These are phyloP conservation scores for Apiospora kogelbergensis DNA, from an alignment of 2,329 filamentous ascomycete genomes.

Conservation along the genomic window DNA sequence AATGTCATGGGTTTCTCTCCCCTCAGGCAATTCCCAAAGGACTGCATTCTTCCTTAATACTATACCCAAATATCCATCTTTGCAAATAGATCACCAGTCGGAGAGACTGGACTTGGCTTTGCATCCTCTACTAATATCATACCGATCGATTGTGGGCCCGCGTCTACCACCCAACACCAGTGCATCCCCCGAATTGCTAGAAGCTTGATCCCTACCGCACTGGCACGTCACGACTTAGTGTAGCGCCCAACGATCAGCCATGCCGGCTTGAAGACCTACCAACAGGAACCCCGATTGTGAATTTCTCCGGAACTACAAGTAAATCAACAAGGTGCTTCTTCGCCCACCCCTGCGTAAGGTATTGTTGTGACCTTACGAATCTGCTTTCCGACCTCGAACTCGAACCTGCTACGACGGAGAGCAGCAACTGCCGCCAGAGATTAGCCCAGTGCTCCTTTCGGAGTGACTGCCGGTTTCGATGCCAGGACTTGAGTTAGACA, in stretches of 20 bases:
- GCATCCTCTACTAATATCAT: not conserved
- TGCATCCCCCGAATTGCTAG: not conserved
- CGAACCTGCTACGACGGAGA: not conserved
- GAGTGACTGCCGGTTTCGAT: constrained; percentile 16
- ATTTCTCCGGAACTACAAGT: not conserved
- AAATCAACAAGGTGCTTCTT: not conserved
- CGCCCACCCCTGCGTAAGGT: not conserved
- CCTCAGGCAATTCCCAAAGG: not conserved
- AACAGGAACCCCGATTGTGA: not conserved
- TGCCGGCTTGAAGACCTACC: not conserved
- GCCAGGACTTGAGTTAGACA: constrained; percentile 26
- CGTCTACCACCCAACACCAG: not conserved
- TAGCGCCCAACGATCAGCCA: not conserved
- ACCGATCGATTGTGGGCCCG: not conserved
- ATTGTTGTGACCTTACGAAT: not conserved
- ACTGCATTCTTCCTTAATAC: not conserved
- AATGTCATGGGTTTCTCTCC: not conserved
- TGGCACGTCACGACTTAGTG: not conserved
- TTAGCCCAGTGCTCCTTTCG: not conserved
- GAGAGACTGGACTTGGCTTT: not conserved
- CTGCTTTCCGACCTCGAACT: not conserved
- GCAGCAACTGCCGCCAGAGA: not conserved
- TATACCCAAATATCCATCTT: not conserved
- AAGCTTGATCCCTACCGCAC: not conserved
- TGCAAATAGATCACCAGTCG: not conserved